Evolutionary conservation across 2,329 filamentous ascomycete genomes (phyloP).

Genomic region (Sporothrix pallida): DNA sequence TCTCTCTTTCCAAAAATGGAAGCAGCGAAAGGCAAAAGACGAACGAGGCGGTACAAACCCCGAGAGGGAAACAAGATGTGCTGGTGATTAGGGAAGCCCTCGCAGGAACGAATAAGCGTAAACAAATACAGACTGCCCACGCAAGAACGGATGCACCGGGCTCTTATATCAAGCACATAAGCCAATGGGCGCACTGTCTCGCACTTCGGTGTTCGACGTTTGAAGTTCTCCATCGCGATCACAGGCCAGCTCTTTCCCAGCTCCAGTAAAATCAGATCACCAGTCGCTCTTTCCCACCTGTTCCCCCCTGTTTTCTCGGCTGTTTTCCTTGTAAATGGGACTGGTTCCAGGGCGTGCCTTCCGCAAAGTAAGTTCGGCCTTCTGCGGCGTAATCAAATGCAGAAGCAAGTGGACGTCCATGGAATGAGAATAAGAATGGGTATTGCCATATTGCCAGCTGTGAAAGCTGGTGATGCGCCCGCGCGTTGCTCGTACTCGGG

Average conservation of each 20-base stretch:
- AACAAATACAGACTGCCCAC: slow-evolving; percentile 7
- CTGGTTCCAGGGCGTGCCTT: neutral
- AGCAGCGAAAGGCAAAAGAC: neutral
- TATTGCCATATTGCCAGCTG: neutral
- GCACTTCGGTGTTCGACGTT: neutral
- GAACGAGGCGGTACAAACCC: slow-evolving; percentile 1
- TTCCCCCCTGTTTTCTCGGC: slow-evolving; percentile 23
- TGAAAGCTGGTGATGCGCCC: neutral
- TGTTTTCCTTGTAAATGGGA: slow-evolving; percentile 28
- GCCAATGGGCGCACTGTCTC: neutral
- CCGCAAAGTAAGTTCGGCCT: neutral
- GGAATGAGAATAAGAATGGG: neutral
- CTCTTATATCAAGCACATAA: neutral
- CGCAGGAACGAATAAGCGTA: neutral
- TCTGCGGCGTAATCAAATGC: neutral
- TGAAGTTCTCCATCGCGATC: neutral
- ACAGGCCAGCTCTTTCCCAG: slow-evolving; percentile 1
- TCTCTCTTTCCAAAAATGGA: slow-evolving; percentile 13
- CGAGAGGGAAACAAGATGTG: slow-evolving; percentile 1
- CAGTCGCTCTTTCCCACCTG: neutral
- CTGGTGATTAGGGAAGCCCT: neutral
- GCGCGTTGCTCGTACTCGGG: slow-evolving; percentile 18
- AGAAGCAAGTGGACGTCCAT: neutral
- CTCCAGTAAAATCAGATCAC: slow-evolving; percentile 30
- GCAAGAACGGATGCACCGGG: neutral